Percentiles rank a stretch among this genome's conserved stretches.
Evolutionary conservation across 495 filamentous ascomycete genomes (phyloP).

Genomic region (Aspergillus biplanus): DNA sequence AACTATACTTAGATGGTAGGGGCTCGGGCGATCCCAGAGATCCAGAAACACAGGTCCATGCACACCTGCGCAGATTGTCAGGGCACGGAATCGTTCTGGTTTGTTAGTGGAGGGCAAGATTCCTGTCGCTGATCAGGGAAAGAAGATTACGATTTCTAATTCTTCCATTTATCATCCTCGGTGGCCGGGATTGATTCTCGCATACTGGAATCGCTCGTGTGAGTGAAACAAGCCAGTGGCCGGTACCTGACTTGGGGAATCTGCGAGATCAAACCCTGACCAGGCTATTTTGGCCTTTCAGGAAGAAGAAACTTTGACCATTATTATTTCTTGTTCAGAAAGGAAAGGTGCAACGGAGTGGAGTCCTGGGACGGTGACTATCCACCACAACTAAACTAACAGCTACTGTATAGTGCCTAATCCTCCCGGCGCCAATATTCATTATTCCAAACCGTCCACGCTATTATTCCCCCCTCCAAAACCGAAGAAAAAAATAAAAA

Average conservation of each 20-base stretch:
- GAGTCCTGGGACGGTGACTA: conserved; percentile 5
- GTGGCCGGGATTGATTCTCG: conserved; percentile 10
- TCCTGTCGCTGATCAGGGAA: conserved; percentile 16
- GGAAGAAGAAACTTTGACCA: conserved; percentile 13
- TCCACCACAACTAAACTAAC: conserved; percentile 14
- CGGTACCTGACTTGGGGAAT: conserved; percentile 26
- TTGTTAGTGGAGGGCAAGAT: background rate
- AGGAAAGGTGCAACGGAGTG: conserved; percentile 1
- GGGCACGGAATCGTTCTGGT: conserved; percentile 16
- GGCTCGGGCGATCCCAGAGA: conserved; percentile 20
- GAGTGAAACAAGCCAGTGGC: conserved; percentile 22
- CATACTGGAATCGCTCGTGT: conserved; percentile 20
- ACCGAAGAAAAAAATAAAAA: conserved; percentile 9
- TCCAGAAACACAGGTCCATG: conserved; percentile 21
- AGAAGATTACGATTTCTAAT: conserved; percentile 13
- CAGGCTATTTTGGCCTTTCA: conserved; percentile 8
- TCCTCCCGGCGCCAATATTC: conserved; percentile 33
- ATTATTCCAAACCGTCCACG: conserved; percentile 28
- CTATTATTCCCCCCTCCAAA: conserved; percentile 14
- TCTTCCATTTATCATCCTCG: conserved; percentile 13
- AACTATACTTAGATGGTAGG: conserved; percentile 8
- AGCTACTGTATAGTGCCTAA: conserved; percentile 26
- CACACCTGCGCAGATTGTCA: conserved; percentile 19
- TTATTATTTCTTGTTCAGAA: conserved; percentile 2
- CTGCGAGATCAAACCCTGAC: conserved; percentile 24